Evolutionary conservation across 148 eudicot genomes (phyloP), one percentile per base, ranked within the genome.

Genomic region (Selenicereus undatus): DNA sequence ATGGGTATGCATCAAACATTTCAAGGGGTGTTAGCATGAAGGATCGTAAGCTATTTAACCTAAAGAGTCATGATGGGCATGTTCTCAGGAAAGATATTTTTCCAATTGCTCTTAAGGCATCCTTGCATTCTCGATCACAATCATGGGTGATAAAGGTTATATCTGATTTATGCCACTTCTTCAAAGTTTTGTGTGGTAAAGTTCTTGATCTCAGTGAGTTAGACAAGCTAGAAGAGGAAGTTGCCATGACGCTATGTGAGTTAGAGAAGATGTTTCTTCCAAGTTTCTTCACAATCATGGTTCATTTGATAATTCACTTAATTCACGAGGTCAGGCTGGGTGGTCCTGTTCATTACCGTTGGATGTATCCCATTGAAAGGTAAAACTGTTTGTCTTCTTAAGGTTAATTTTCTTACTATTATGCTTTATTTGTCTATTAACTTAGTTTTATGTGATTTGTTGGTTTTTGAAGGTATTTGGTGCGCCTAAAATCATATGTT

Each of bases 1-100:
- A 71, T 30, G 43, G 43, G n/a, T 71, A 71, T 71, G 74, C 36
- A 71, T 30, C 74, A 71, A 71, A 71, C 43, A 71, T 71, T 29
- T 71, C 42, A 71, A 71, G 74, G 74, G 74, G 43, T 29, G 22
- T 71, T 30, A 71, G n/a, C n/a, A 7, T 71, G 74, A 74, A 74
- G 24, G 77, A n/a, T 50, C 77, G 48, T 2, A 74, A 74, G 60
- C 4, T 74, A 17, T 45, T n/a, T 43, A 36, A 45, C 14, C 50
- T 48, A 3, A 74, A 74, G 27, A 74, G 60, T 45, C 77, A 74
- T 24, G 60, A 74, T 39, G 32, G 72, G 12, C 32, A 68, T 30
- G 9, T 68, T 24, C 22, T 66, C 0, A n/a, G 9, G 72, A 36
- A 68, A 68, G 32, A 68, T 68, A 68, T 68, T 10, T 24, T 26